Base-by-base conservation (phyloP, 176 grass and related monocot species). In the Zea mays region DNA sequence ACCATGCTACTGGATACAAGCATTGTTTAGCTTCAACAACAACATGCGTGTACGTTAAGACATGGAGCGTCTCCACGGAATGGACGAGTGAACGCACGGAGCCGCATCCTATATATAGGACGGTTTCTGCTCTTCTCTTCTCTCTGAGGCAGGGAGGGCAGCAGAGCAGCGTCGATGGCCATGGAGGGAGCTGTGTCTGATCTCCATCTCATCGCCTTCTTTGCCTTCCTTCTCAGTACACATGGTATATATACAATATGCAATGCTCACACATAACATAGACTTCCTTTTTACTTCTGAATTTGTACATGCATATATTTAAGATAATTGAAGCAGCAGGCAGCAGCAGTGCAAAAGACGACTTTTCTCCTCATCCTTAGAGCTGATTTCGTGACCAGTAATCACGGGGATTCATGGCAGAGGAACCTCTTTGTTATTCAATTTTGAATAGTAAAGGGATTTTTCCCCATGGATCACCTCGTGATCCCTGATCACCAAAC, bases 151-250 rank as follows among this genome's bases (percentile, higher is more conserved):
- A 6, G 62, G 3, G 14, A 10, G 51, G 0, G 41, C 45, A 14
- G 43, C 21, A 62, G 43, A 6, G 48, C 70, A 64, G 44, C 17
- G 64, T 42, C n/a, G 35, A 54, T 54, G 62, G 46, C 46, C 69
- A 82, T 82, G 69, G 79, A 37, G 8, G 12, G 69, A 73, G 69
- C 35, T 41, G 69, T 39, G 6, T 5, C 10, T n/a, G 6, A 27
- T 66, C 64, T 44, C 14, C 13, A 8, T 38, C 13, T 43, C 36
- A 50, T 74, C 17, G 45, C 45, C 45, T 64, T 82, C 1, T 17
- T 64, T 39, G 47, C 46, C 60, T 42, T 74, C 48, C 59, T 74
- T 20, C 37, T 82, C 17, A 17, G 47, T 36, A 12, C 39, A 11
- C 38, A 45, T 36, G 60, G 80, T 74, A 82, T n/a, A 5, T 62